Evolutionary conservation across 2,329 filamentous ascomycete species (phyloP), one percentile per base, ranked within the genome.

Genomic region (Dryadomyces quercivorus): DNA sequence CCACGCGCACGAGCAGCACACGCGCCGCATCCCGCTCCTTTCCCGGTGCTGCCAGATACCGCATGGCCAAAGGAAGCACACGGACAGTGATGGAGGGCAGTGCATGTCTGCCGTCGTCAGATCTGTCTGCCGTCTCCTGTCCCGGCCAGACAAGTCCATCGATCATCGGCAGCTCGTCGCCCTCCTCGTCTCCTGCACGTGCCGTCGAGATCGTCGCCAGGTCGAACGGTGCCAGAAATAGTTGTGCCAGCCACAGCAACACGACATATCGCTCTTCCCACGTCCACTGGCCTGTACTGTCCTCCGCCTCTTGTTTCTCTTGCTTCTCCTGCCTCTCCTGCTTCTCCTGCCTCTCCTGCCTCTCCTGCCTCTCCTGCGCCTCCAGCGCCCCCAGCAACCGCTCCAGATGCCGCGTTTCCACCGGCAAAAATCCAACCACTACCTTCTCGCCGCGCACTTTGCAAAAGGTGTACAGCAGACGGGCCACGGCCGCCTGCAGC

Each of bases 381-480:
- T 94, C 88, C 45, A 95, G 80, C 16, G 85, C 84, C 1, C 77
- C 75, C 9, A 96, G 75, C 57, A 98, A 76, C 1, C 85, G 77
- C 65, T 95, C 91, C 15, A 98, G 78, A 63, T 91, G 85, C 63
- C 80, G 85, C 1, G 90, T 85, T 67, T 97, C 93, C 59, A 93
- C 95, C 65, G 87, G 92, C 60, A 98, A 74, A 64, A 97, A 96
- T 45, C 88, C 82, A 52, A 90, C 83, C 61, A 98, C 85, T 52
- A 98, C 85, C 68, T 97, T 97, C 65, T 93, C 84, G 22, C 93
- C 92, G 53, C 93, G 81, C 51, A 97, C 85, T 70, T 98, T 98
- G 75, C 90, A 96, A 57, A 98, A 85, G 0, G 85, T 85, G 66
- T 97, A 97, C 40, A 98, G 69, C 2, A 97, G 74, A 58, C 78